phyloP scores from a whole-genome alignment of 176 grass and related monocot genomes.

The Triticum aestivum region IWGSC_CS_RefSeq_v2.1 NC_057795.1:100579417-100579916 shows the following conservation, averaged over 20 bases:
- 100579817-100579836: not conserved
- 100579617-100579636: not conserved
- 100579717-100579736: not conserved
- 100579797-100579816: not conserved
- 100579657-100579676: not conserved
- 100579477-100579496: not conserved
- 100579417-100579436: not conserved
- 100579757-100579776: not conserved
- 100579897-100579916: not conserved
- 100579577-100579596: not conserved
- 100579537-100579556: not conserved
- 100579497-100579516: not conserved
- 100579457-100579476: not conserved
- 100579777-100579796: not conserved
- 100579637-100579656: not conserved
- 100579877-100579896: not conserved
- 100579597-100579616: not conserved
- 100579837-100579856: not conserved
- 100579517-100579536: not conserved
- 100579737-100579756: not conserved
- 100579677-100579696: not conserved
- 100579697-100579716: not conserved
- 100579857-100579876: not conserved
- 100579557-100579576: not conserved
- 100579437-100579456: not conserved